Evolutionary conservation across 768 basidiomycete species (phyloP).

Genomic region (Leccinum ochraceum): DNA sequence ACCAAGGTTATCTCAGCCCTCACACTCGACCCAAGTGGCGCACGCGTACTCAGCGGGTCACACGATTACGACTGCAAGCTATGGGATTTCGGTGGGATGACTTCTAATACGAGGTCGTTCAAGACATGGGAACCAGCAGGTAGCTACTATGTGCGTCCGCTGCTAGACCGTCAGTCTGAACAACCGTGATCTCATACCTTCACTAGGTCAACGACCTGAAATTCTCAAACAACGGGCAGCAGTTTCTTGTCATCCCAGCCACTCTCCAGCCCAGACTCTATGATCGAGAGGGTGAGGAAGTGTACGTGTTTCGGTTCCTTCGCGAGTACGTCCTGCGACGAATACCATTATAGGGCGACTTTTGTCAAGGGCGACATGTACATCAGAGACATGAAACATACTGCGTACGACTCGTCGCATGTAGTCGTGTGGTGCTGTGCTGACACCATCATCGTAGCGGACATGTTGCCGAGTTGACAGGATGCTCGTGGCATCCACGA

Average conservation of each 20-base stretch:
- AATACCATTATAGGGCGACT: slow-evolving; percentile 62
- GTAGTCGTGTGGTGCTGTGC: slow-evolving; percentile 5
- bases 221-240: slow-evolving; percentile 84
- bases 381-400: slow-evolving; percentile 98
- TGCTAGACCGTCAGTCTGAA: background rate
- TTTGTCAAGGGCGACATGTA: slow-evolving; percentile 96
- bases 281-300: slow-evolving; percentile 90
- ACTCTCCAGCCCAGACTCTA: slow-evolving; percentile 87
- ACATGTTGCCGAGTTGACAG: slow-evolving; percentile 88
- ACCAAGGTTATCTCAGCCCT: slow-evolving; percentile 94
- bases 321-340: slow-evolving; percentile 40
- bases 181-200: background rate
- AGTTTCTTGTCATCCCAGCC: slow-evolving; percentile 86
- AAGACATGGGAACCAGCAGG: slow-evolving; percentile 95
- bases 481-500: slow-evolving; percentile 93
- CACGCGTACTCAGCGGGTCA: slow-evolving; percentile 86
- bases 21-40: slow-evolving; percentile 91
- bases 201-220: slow-evolving; percentile 85
- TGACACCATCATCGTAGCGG: slow-evolving; percentile 55
- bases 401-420: slow-evolving; percentile 62
- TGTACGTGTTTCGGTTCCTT: slow-evolving; percentile 53
- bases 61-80: slow-evolving; percentile 98
- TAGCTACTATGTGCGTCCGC: slow-evolving; percentile 73
- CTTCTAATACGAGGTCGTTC: slow-evolving; percentile 86
- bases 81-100: slow-evolving; percentile 99